Evolutionary conservation across 345 rosid genomes (phyloP), one percentile per base, ranked within the genome.

Genomic region (Excoecaria cochinchinensis): DNA sequence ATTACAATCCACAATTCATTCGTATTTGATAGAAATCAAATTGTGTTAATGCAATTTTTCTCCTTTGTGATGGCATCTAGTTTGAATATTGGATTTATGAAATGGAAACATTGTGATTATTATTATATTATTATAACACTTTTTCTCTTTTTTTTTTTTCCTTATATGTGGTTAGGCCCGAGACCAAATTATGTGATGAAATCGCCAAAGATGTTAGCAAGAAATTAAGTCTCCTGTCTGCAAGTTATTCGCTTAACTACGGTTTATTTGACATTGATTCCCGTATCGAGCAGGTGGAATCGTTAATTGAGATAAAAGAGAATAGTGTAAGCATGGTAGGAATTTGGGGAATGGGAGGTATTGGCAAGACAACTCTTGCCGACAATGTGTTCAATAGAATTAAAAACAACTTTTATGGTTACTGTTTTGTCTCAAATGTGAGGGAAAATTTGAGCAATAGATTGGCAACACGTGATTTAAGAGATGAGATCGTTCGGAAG

Each of bases 341-440:
- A 52, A 70, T 70, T 17, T 70, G 73, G 73, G 73, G 73, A n/a
- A 70, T 70, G 73, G 73, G 61, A 0, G 62, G 72, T 8, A 70
- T 51, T 36, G 62, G 73, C 0, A 70, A 70, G 22, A 17, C 73
- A 51, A 39, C 73, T 36, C 15, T 53, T 19, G 73, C 60, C 19
- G 16, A 19, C 1, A 25, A 3, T 39, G 13, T 70, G 11, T 70
- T 52, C 40, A 53, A 3, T n/a, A 17, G 10, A 38, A 48, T 36
- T 13, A 17, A 8, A n/a, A 1, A 9, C 6, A 25, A 51, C 1
- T 69, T 69, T 69, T 46, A 39, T 13, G 9, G 24, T 42, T 9
- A 39, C 15, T 40, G 10, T 16, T 40, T 17, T 51, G 7, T 51
- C 1, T 51, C 7, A 9, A 9, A 51, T 51, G 55, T 51, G 55